Base-by-base conservation (phyloP, 139 green algal genomes). In the Choricystis sp. region DNA sequence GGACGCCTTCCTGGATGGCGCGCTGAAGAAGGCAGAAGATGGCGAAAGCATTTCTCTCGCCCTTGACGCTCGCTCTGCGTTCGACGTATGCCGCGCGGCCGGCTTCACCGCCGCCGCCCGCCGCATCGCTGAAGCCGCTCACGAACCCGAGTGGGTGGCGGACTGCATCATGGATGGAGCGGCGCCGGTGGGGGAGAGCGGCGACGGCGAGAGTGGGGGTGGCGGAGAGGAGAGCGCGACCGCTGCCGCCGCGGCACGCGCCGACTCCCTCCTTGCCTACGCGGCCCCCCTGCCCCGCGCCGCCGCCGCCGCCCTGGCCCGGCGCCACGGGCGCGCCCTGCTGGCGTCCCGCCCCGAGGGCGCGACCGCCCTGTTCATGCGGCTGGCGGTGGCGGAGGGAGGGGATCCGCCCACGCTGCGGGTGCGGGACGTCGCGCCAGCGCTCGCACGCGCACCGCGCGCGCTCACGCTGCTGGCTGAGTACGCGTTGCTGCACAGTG, bases 31-130 rank as follows among this genome's bases (percentile, higher is more conserved):
- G 49, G 20, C 66, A 67, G 40, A 61, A 62, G 60, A 64, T 26
- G 60, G 60, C 29, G 20, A 60, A 31, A 22, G 29, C 27, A 73
- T 78, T 29, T 52, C 40, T 16, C 9, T 52, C 40, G 67, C 58
- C 40, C 96, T 95, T 72, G 90, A 97, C 56, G 72, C 84, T 0
- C 87, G 90, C 52, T 93, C 89, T 0, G 90, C 89, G 1, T 82
- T 96, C 55, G 72, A 81, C 58, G 84, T 96, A 56, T 86, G 86
- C 71, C 72, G 85, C 2, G 66, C 66, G 3, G 86, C 92, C 1
- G 91, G 91, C 2, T 97, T 96, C 75, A 76, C 70, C 29, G 69
- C 86, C 49, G 90, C 97, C 56, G 91, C 91, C n/a, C 71, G 96
- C 62, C 77, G 67, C 27, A 80, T 97, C 49, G 85, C 90, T 24